phyloP scores from a whole-genome alignment of 2,329 filamentous ascomycete genomes.

The Alternaria incomplexa region DNA sequence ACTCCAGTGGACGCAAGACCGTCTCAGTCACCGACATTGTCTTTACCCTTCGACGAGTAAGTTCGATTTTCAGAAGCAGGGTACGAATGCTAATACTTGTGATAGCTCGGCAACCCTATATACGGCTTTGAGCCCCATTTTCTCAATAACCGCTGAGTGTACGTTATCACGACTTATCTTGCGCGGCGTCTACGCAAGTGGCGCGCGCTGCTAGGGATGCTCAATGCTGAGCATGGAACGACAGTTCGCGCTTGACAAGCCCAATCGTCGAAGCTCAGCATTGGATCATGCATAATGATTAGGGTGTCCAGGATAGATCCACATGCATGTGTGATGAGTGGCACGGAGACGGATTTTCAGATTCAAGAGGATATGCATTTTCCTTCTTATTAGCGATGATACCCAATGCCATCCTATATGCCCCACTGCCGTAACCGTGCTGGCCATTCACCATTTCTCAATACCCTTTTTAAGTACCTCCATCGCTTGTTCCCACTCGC shows the following conservation, averaged over 20 bases:
- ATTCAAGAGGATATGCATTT: background rate
- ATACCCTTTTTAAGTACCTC: background rate
- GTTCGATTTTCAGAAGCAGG: background rate
- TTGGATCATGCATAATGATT: background rate
- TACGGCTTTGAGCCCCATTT: constrained; percentile 36
- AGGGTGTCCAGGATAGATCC: background rate
- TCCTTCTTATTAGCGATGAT: background rate
- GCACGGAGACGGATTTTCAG: background rate
- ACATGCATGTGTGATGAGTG: background rate
- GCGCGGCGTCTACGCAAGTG: background rate
- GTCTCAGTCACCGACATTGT: constrained; percentile 40
- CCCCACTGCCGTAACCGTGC: background rate
- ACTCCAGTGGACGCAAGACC: constrained; percentile 36
- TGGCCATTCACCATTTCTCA: constrained; percentile 5
- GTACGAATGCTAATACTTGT: background rate
- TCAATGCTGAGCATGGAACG: background rate
- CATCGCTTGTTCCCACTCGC: constrained; percentile 6
- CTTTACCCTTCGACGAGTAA: constrained; percentile 39
- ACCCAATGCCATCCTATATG: background rate
- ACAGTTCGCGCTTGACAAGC: background rate
- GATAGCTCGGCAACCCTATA: constrained; percentile 26
- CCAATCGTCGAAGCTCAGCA: background rate
- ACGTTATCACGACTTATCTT: background rate
- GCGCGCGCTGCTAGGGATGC: background rate
- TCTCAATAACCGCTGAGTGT: background rate